Base-by-base conservation (phyloP, 2,329 filamentous ascomycete species). In the Colletotrichum navitas region DNA sequence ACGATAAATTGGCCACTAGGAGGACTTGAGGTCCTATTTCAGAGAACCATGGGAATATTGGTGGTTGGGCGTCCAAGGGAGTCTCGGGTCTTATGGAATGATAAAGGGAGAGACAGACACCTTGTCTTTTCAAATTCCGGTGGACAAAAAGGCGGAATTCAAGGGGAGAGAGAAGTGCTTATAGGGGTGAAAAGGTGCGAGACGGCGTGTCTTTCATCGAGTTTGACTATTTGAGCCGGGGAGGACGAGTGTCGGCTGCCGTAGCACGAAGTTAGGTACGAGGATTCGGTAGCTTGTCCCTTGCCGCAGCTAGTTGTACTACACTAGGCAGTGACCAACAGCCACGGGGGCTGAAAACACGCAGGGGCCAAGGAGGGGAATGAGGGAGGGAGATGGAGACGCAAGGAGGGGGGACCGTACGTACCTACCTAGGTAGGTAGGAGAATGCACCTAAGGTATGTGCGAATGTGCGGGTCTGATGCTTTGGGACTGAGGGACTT, bases 261-360 rank as follows among this genome's bases (percentile, higher is more conserved):
- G n/a, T 47, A 5, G 68, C 60, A 49, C 56, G 51, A 21, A 6
- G 43, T 24, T 18, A 45, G 5, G 49, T 18, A 54, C 7, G 18
- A 63, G 47, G 59, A 39, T 51, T 51, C 32, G 32, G 32, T 16
- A 26, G 43, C 16, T n/a, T 24, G 32, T 39, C 26, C 41, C 43
- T 61, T 52, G 45, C n/a, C 34, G 32, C 34, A 51, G 24, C 45
- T 52, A 41, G n/a, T 39, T 49, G 45, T 49, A 24, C 26, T 51
- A 32, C 21, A 29, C 47, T 52, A 39, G 26, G 10, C 16, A 39
- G 60, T 52, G 60, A 63, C 60, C 34, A 51, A 39, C 52, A 54
- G n/a, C 45, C 60, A 68, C 68, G 45, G 54, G 54, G 68, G 68
- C 68, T 72, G 66, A 64, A 72, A 64, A 59, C 69, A 55, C 58